phyloP scores from a whole-genome alignment of 345 rosid genomes.

The Camelina neglecta region DNA sequence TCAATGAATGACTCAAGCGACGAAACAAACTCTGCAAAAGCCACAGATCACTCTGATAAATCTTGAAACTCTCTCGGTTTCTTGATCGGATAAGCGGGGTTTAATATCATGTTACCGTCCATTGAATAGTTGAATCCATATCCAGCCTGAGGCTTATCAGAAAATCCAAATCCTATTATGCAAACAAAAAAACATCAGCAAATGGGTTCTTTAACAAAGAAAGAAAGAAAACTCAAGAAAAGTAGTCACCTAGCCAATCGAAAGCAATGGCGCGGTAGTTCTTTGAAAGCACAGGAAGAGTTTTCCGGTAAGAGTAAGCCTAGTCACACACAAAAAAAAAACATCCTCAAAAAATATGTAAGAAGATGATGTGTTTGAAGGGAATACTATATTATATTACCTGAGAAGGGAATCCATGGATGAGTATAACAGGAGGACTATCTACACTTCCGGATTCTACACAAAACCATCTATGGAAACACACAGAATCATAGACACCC shows the following conservation, averaged over 20 bases:
- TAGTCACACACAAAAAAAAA: constrained; percentile 28
- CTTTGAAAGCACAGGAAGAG: constrained; percentile 73
- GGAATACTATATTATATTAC: constrained; percentile 43
- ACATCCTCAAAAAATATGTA: constrained; percentile 7
- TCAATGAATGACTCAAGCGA: constrained; percentile 75
- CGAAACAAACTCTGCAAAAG: constrained; percentile 73
- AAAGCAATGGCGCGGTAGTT: constrained; percentile 80
- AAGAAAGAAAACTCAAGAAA: not conserved
- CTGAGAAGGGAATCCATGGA: constrained; percentile 96
- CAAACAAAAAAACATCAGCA: not conserved
- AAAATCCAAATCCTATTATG: constrained; percentile 84
- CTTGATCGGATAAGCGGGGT: constrained; percentile 3
- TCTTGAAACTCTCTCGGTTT: not conserved
- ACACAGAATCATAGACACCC: constrained; percentile 47
- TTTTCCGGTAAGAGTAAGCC: constrained; percentile 92
- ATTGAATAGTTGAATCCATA: constrained; percentile 89
- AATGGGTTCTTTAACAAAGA: not conserved
- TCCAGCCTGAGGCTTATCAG: constrained; percentile 96
- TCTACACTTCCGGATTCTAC: constrained; percentile 72
- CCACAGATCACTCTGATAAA: constrained; percentile 1
- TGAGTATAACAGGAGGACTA: constrained; percentile 66
- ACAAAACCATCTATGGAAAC: constrained; percentile 89
- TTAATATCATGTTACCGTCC: constrained; percentile 57
- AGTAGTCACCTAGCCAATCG: constrained; percentile 79
- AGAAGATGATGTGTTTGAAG: not conserved